phyloP scores from a whole-genome alignment of 2,329 filamentous ascomycete genomes.

The Aureobasidium vineae region DNA sequence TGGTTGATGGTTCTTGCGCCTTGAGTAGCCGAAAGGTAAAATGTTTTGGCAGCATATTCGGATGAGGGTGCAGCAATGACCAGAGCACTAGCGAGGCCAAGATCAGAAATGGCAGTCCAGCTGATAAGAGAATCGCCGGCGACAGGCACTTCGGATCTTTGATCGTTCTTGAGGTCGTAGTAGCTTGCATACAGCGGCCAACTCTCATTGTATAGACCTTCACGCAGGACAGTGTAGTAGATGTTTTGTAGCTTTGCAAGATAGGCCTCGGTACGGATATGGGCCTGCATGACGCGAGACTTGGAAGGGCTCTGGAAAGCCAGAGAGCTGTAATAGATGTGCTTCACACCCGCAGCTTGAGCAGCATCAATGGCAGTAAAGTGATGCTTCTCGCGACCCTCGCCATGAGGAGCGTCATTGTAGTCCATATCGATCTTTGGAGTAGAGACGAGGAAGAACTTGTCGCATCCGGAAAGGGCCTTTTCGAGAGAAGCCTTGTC shows the following conservation, averaged over 20 bases:
- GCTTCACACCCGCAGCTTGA: constrained; percentile 42
- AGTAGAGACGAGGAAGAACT: constrained; percentile 48
- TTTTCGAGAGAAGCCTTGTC: constrained; percentile 37
- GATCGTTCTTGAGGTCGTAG: constrained; percentile 41
- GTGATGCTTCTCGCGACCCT: constrained; percentile 48
- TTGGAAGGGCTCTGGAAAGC: constrained; percentile 45
- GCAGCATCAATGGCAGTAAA: constrained; percentile 47
- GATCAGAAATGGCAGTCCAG: constrained; percentile 48
- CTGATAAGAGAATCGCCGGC: constrained; percentile 45
- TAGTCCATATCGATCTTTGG: constrained; percentile 48
- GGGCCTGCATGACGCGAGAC: constrained; percentile 48
- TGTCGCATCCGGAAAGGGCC: constrained; percentile 42
- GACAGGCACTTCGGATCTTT: constrained; percentile 39
- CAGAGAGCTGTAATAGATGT: constrained; percentile 50
- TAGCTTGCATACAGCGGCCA: constrained; percentile 52
- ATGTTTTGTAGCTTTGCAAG: constrained; percentile 34
- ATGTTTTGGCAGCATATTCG: constrained; percentile 40
- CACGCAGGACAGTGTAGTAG: constrained; percentile 43
- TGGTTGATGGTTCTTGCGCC: constrained; percentile 33
- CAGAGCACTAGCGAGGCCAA: constrained; percentile 46
- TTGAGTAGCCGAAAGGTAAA: constrained; percentile 41
- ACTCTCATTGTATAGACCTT: constrained; percentile 49
- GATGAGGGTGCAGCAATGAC: constrained; percentile 39
- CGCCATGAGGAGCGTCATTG: constrained; percentile 42
- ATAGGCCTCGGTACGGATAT: constrained; percentile 47